Percentiles rank a stretch among this genome's conserved stretches.
These are phyloP conservation scores for Alternaria postmessia DNA, from an alignment of 2,329 filamentous ascomycete species.

Conservation along the genomic window DNA sequence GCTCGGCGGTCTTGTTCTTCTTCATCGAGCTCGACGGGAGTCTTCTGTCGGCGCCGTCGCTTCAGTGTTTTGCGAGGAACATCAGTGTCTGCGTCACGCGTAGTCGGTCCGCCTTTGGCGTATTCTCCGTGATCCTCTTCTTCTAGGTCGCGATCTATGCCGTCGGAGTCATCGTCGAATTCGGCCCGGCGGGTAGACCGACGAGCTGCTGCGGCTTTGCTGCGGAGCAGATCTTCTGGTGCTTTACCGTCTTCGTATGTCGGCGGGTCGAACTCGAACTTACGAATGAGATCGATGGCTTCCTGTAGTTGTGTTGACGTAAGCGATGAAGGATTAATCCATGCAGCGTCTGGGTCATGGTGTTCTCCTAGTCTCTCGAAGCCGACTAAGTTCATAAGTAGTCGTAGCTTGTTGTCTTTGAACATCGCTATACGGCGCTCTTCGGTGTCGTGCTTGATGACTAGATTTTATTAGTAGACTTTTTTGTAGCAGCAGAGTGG, in stretches of 20 bases:
- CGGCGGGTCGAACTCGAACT: conserved; percentile 79
- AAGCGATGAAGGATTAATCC: conserved; percentile 76
- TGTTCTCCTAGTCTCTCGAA: conserved; percentile 71
- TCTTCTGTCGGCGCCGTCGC: conserved; percentile 65
- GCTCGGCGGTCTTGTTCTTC: conserved; percentile 67
- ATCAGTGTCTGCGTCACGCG: conserved; percentile 60
- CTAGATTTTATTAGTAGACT: conserved; percentile 29
- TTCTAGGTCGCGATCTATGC: conserved; percentile 63
- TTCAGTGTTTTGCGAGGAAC: conserved; percentile 63
- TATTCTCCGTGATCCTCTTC: conserved; percentile 68
- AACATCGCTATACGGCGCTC: conserved; percentile 78
- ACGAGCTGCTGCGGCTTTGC: conserved; percentile 64
- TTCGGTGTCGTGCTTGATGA: conserved; percentile 67
- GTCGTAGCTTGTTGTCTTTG: conserved; percentile 85
- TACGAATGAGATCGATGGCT: conserved; percentile 74
- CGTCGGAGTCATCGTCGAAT: conserved; percentile 75
- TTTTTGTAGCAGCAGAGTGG: conserved; percentile 20
- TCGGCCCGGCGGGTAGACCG: conserved; percentile 59
- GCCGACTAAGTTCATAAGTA: conserved; percentile 80
- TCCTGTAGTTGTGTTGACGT: conserved; percentile 72
- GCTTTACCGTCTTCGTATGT: conserved; percentile 77
- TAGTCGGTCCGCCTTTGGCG: conserved; percentile 71
- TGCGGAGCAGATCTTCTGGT: conserved; percentile 80
- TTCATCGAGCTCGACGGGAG: conserved; percentile 67
- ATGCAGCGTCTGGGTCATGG: conserved; percentile 77